phyloP scores from a whole-genome alignment of 768 basidiomycete species.

The Leccinellum rugosiceps region DNA sequence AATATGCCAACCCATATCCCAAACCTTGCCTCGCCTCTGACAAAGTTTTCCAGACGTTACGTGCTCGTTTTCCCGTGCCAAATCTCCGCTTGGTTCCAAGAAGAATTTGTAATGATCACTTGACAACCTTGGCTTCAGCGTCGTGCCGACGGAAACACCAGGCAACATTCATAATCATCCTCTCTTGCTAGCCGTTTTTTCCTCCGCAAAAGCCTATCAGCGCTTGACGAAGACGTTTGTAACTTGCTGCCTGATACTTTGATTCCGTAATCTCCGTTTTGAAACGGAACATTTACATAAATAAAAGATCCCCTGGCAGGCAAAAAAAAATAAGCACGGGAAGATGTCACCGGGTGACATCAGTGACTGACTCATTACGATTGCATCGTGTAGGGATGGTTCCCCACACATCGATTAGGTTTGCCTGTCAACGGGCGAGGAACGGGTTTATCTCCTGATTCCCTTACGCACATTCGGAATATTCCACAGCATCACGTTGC shows the following conservation, averaged over 20 bases:
- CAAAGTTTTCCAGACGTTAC: slow-evolving; percentile 18
- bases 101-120: background rate
- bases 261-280: slow-evolving; percentile 36
- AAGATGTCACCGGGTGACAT: slow-evolving; percentile 7
- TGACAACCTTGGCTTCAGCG: background rate
- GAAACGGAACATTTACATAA: slow-evolving; percentile 1
- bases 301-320: background rate
- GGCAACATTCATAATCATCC: slow-evolving; percentile 17
- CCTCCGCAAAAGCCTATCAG: slow-evolving; percentile 36
- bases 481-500: slow-evolving; percentile 5
- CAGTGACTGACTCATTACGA: background rate
- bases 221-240: slow-evolving; percentile 14
- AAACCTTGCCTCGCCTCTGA: slow-evolving; percentile 12
- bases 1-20: slow-evolving; percentile 10
- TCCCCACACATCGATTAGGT: slow-evolving; percentile 14
- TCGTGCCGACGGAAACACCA: background rate
- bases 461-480: background rate
- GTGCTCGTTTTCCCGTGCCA: slow-evolving; percentile 16
- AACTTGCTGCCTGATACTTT: slow-evolving; percentile 25
- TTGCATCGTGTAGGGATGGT: slow-evolving; percentile 2
- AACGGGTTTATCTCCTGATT: slow-evolving; percentile 4
- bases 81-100: slow-evolving; percentile 2
- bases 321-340: slow-evolving; percentile 11
- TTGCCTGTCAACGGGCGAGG: slow-evolving; percentile 2
- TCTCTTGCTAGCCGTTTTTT: slow-evolving; percentile 10